phyloP scores from a whole-genome alignment of 495 filamentous ascomycete genomes.

The Darksidea phi region DNA sequence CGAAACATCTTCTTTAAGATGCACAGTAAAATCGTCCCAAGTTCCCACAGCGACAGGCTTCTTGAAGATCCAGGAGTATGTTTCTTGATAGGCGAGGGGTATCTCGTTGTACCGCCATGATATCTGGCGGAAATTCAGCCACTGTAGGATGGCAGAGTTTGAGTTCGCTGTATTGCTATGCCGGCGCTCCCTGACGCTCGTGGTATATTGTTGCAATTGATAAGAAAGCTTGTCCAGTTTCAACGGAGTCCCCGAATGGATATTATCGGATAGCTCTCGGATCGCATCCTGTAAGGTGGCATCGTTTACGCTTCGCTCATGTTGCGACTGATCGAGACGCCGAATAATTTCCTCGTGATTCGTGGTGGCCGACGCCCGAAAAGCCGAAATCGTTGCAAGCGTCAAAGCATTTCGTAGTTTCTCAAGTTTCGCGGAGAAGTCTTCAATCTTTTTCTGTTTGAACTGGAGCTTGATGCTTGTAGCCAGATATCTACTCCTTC shows the following conservation, averaged over 20 bases:
- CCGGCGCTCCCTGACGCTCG: no score
- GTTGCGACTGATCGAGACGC: not conserved
- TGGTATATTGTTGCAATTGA: not conserved
- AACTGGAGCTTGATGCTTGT: not conserved
- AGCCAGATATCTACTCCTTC: not conserved
- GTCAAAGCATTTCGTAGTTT: not conserved
- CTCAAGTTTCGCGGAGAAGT: not conserved
- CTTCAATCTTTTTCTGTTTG: not conserved
- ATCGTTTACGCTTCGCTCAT: not conserved
- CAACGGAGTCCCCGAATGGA: not conserved
- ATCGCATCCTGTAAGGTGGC: not conserved
- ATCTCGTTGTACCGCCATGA: not conserved
- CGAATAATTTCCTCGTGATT: not conserved
- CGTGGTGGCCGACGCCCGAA: not conserved
- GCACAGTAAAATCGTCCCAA: not conserved
- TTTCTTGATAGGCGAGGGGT: not conserved
- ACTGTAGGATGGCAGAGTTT: not conserved
- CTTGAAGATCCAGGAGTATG: slow-evolving; percentile 1
- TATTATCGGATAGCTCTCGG: not conserved
- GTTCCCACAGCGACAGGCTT: not conserved
- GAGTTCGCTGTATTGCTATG: no score
- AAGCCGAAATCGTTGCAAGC: not conserved
- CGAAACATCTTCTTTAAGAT: no score
- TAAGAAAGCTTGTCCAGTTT: not conserved
- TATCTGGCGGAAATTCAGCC: slow-evolving; percentile 5